Conservation (phyloP, 306 rosid species). For the Albizia julibrissin region DNA sequence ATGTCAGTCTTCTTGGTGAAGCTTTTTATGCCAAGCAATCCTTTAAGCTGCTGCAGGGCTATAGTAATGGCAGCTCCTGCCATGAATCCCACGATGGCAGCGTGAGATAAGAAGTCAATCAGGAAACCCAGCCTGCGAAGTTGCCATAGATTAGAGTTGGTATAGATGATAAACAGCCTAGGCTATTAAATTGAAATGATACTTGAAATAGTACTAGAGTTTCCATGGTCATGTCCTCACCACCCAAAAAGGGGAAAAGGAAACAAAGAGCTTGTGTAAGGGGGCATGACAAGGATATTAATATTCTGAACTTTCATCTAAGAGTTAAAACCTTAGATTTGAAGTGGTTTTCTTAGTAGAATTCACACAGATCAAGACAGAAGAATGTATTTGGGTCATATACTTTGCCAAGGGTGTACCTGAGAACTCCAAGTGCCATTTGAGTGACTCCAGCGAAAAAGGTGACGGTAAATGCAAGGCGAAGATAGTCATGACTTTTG, state of each 20-base stretch:
- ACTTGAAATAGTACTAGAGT: too few species aligned
- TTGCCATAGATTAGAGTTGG: background rate
- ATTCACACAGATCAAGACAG: slow-evolving; percentile 4
- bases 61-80: slow-evolving; percentile 89
- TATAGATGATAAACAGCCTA: background rate
- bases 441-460: slow-evolving; percentile 84
- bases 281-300: background rate
- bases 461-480: slow-evolving; percentile 80
- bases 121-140: slow-evolving; percentile 79
- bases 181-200: background rate
- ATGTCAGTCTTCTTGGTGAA: slow-evolving; percentile 82
- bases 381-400: background rate
- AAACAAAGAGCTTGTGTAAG: background rate
- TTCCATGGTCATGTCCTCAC: too few species aligned
- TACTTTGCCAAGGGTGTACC: slow-evolving; percentile 36
- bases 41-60: slow-evolving; percentile 87
- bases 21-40: slow-evolving; percentile 59
- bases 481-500: slow-evolving; percentile 32
- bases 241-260: too few species aligned
- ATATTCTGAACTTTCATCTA: background rate
- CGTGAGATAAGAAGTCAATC: slow-evolving; percentile 85
- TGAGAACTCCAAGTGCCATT: slow-evolving; percentile 60
- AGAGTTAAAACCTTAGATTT: background rate
- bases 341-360: background rate
- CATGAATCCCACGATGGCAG: slow-evolving; percentile 94